Base-by-base conservation (phyloP, 768 basidiomycete genomes). In the Roridomyces roridus region DNA sequence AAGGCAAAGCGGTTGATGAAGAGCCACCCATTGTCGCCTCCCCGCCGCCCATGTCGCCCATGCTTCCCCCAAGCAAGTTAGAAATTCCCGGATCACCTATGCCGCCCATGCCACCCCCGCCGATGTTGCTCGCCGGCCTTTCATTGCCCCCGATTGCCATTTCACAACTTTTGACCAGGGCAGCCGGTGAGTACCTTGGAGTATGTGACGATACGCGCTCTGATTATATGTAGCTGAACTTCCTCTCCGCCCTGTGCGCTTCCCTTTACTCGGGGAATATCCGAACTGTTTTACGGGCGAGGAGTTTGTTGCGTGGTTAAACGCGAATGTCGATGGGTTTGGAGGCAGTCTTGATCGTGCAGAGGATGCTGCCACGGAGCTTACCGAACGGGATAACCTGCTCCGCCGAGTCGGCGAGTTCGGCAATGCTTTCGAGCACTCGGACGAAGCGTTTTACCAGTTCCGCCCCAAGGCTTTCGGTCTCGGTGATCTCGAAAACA, bases 251-350 rank as follows among this genome's bases (percentile, higher is more conserved):
- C 74, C 89, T 7, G 79, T 94, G 26, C 85, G 88, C 34, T 85
- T 94, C 74, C 88, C 93, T 1, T 74, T 94, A 14, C 67, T 94
- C 11, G 92, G 92, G 42, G 91, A 94, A 75, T 94, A 94, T 60
- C 80, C 86, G 25, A 89, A 92, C 54, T 88, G 89, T 55, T 96
- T 96, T 72, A 87, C 85, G 15, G 95, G 95, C 25, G 93, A 94
- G 37, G 94, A 96, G 61, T 88, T 97, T 60, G 90, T 89, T 9
- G 80, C 82, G 5, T 97, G 94, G 94, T 72, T 97, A 52, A 85
- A 86, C 54, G 83, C 81, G 54, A 87, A 91, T 60, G 86, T 96
- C 3, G 83, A 85, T 57, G 91, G 84, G 8, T 89, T 96, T 59
- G 87, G 83, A 17, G 91, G 89, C 18, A 89, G 80, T 68, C 73